Base-by-base conservation (phyloP, 495 filamentous ascomycete genomes). In the Cudoniella acicularis region DNA sequence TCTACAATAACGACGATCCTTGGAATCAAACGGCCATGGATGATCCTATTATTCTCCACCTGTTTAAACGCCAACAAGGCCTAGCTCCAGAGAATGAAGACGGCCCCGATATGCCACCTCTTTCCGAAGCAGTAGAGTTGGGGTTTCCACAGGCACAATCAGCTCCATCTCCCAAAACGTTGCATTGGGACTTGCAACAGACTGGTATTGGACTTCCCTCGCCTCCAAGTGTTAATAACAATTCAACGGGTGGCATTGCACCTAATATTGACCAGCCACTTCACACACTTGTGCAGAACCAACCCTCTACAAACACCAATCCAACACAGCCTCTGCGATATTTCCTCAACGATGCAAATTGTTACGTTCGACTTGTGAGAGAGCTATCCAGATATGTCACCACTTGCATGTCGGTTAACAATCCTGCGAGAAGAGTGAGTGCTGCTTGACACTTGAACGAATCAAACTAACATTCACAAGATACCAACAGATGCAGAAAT, bases 1-100 rank as follows among this genome's bases (percentile, higher is more conserved):
- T 89, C 57, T 89, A 87, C 67, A 82, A 81, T 17, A 76, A 68
- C 47, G 82, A 87, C 55, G 87, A 89, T 60, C 76, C 77, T 18
- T 90, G 85, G 85, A 88, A 89, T 56, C 86, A 88, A 67, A 89
- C 86, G 0, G 84, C 81, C 20, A 83, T 86, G 6, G 87, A 90
- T 61, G 85, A 90, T 56, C 72, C 73, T 2, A 67, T 78, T 1
- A 87, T 85, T 83, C 73, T 90, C 8, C 63, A 68, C 18, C 64
- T 69, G 4, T 82, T 83, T 36, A 68, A 68, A 45, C 52, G 54
- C 9, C 61, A 62, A 41, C 49, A 57, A 48, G 62, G 62, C n/a
- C 43, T 67, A 25, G 59, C 62, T n/a, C 65, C 62, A 10, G 24
- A 25, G 23, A 49, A 60, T 49, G 57, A 56, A 45, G n/a, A 25